Conservation (phyloP, 306 rosid genomes). For the Pyrus betulifolia region DNA sequence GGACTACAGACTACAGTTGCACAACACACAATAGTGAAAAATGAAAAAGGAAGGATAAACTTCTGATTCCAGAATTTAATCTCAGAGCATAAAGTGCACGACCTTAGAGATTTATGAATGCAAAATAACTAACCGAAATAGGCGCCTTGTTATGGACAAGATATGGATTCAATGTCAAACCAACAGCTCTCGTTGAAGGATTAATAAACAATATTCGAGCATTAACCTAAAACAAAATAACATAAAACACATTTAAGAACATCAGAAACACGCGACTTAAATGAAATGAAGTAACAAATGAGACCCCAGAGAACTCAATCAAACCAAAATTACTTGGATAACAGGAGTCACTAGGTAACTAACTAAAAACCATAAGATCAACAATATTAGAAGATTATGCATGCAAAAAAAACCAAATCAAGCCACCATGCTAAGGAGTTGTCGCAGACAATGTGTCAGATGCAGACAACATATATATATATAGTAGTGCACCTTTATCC, state of each 20-base stretch:
- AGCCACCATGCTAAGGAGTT: background rate
- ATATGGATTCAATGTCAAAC: constrained; percentile 88
- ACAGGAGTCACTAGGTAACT: background rate
- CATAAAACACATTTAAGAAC: background rate
- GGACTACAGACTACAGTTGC: background rate
- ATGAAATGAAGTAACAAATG: background rate
- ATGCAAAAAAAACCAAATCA: background rate
- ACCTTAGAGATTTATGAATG: background rate
- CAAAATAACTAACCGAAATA: constrained; percentile 54
- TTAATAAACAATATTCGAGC: constrained; percentile 86
- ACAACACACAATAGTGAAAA: background rate
- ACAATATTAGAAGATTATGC: background rate
- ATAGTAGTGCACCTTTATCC: background rate
- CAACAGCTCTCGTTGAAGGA: constrained; percentile 87
- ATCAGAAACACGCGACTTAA: background rate
- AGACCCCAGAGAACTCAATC: background rate
- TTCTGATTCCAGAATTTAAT: constrained; percentile 2
- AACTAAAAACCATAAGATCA: background rate
- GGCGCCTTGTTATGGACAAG: constrained; percentile 76
- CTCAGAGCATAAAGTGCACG: background rate
- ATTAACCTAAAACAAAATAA: constrained; percentile 47
- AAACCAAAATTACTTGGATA: background rate
- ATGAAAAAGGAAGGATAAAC: background rate
- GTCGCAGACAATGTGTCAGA: background rate
- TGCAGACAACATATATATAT: background rate